Conservation (phyloP, 2,329 filamentous ascomycete genomes). For the Arachnomyces sp. region DNA sequence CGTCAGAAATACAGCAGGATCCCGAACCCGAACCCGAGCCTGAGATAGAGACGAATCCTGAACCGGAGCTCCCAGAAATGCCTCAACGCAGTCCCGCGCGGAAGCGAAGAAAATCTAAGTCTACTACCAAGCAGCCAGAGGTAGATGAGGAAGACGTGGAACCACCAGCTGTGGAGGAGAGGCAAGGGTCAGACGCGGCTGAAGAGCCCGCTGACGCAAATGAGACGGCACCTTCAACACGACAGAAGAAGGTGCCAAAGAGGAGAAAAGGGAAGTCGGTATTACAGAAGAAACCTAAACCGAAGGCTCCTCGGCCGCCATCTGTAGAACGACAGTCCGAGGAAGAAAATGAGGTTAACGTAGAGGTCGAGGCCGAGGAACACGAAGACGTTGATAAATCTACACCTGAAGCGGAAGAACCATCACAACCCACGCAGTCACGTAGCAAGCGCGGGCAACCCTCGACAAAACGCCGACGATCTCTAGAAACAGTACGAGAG, state of each 20-base stretch:
- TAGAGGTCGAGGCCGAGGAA: slow-evolving; percentile 1
- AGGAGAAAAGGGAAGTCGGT: too few relatives aligned
- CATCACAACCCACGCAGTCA: not conserved
- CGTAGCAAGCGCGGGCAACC: slow-evolving; percentile 1
- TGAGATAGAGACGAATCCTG: slow-evolving; percentile 5
- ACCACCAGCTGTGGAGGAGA: too few relatives aligned
- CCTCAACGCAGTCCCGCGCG: not conserved
- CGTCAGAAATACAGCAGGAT: slow-evolving; percentile 1
- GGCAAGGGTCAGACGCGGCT: not conserved
- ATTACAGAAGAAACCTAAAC: not conserved
- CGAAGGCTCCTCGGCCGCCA: not conserved
- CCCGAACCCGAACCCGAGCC: slow-evolving; percentile 9
- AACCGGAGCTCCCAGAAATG: not conserved
- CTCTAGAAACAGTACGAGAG: slow-evolving; percentile 11
- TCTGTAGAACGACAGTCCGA: slow-evolving; percentile 2
- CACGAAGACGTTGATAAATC: not conserved
- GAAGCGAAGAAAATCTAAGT: slow-evolving; percentile 12
- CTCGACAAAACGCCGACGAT: not conserved
- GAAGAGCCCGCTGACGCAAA: slow-evolving; percentile 2
- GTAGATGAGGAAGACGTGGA: slow-evolving; percentile 1
- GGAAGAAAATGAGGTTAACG: not conserved
- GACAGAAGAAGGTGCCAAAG: too few relatives aligned
- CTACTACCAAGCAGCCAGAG: slow-evolving; percentile 7
- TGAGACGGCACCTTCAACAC: not conserved
- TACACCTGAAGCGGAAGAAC: slow-evolving; percentile 6